These are phyloP conservation scores for Royoungia palumana DNA, from an alignment of 768 basidiomycete genomes.

Conservation along the genomic window DNA sequence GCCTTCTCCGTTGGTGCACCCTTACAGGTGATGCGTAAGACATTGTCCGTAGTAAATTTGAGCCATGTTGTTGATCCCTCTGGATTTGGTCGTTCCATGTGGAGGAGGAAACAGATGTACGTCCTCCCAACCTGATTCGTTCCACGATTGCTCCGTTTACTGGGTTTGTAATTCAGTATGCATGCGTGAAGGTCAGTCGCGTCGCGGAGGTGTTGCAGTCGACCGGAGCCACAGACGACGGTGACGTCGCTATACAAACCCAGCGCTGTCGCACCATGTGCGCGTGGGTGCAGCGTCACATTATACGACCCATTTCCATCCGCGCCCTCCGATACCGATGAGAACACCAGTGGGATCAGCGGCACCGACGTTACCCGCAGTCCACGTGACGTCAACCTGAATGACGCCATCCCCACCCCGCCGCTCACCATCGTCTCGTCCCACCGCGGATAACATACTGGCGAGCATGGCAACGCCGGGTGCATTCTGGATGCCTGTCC, in stretches of 20 bases:
- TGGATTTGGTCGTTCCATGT: slow-evolving; percentile 1
- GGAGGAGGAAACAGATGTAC: slow-evolving; percentile 24
- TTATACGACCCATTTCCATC: neutral
- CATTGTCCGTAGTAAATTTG: slow-evolving; percentile 24
- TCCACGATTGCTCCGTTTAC: neutral
- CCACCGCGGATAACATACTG: slow-evolving; percentile 21
- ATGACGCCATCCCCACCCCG: slow-evolving; percentile 12
- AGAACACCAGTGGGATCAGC: slow-evolving; percentile 17
- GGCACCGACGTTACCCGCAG: slow-evolving; percentile 20
- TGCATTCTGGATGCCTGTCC: slow-evolving; percentile 19
- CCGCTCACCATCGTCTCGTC: slow-evolving; percentile 8
- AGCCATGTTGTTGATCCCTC: slow-evolving; percentile 18
- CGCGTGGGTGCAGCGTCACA: slow-evolving; percentile 12
- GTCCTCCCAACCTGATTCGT: slow-evolving; percentile 13
- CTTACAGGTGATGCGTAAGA: slow-evolving; percentile 15
- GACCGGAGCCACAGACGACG: slow-evolving; percentile 15
- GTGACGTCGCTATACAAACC: slow-evolving; percentile 12
- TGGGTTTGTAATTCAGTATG: slow-evolving; percentile 22
- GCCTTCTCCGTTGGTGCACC: neutral
- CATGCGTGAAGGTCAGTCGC: slow-evolving; percentile 19
- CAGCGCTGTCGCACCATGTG: neutral
- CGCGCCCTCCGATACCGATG: neutral
- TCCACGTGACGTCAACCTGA: slow-evolving; percentile 12
- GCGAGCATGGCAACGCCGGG: slow-evolving; percentile 17
- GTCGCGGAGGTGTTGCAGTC: slow-evolving; percentile 10